Evolutionary conservation across 2,329 filamentous ascomycete species (phyloP).

Genomic region (Lomentospora prolificans): DNA sequence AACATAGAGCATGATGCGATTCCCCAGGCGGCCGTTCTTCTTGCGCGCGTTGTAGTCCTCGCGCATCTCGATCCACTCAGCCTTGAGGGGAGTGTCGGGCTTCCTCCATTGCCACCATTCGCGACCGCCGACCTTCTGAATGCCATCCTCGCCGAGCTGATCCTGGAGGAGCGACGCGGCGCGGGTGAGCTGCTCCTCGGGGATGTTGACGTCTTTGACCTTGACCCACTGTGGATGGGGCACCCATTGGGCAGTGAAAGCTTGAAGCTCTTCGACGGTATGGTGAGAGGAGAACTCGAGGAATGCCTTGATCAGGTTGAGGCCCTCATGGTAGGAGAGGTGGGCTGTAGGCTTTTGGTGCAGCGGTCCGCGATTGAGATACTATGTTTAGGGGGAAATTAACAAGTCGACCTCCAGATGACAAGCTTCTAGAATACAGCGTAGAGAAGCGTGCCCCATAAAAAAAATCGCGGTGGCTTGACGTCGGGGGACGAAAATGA

Average conservation of each 20-base stretch:
- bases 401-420: background rate
- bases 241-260: constrained; percentile 86
- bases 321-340: constrained; percentile 87
- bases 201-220: constrained; percentile 58
- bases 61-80: constrained; percentile 96
- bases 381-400: constrained; percentile 38
- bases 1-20: constrained; percentile 82
- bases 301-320: constrained; percentile 80
- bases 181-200: constrained; percentile 50
- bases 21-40: constrained; percentile 41
- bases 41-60: constrained; percentile 67
- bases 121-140: constrained; percentile 66
- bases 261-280: constrained; percentile 85
- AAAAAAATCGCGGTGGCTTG: too few species aligned
- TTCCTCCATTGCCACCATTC: constrained; percentile 87
- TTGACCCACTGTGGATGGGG: constrained; percentile 83
- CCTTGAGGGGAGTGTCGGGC: constrained; percentile 55
- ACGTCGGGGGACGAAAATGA: background rate
- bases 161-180: constrained; percentile 58
- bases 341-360: constrained; percentile 77
- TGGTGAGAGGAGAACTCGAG: constrained; percentile 77
- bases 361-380: constrained; percentile 67
- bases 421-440: background rate
- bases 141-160: constrained; percentile 69
- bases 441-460: background rate